A percentile compares a stretch with the other conserved stretches of the same genome.
phyloP scores from a whole-genome alignment of 768 basidiomycete species.

The Amanita muscaria region DNA sequence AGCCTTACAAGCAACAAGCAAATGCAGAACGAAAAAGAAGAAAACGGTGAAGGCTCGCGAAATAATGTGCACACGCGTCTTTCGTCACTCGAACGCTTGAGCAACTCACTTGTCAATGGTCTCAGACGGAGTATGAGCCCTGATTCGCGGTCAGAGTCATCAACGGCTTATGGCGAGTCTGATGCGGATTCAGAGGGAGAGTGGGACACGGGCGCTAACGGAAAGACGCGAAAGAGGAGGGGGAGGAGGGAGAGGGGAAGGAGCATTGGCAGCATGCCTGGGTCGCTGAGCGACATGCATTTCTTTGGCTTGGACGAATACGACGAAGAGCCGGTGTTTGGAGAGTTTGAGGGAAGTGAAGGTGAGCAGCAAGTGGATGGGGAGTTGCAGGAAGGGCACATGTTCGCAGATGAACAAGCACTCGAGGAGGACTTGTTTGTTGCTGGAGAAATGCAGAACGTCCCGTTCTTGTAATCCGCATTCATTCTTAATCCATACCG shows the following conservation, averaged over 20 bases:
- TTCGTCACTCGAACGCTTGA: constrained; percentile 68
- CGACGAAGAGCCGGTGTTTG: constrained; percentile 12
- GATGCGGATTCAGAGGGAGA: constrained; percentile 46
- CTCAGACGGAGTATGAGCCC: constrained; percentile 42
- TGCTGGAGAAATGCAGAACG: constrained; percentile 24
- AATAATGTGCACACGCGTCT: constrained; percentile 47
- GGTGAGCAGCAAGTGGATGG: neutral
- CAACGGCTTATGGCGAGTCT: constrained; percentile 35
- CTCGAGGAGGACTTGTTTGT: constrained; percentile 22
- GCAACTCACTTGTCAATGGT: constrained; percentile 42
- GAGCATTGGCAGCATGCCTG: constrained; percentile 83
- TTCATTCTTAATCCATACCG: too few relatives aligned
- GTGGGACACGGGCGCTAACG: constrained; percentile 29
- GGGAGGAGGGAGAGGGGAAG: constrained; percentile 36
- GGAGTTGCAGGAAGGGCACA: neutral
- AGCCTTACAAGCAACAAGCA: constrained; percentile 43
- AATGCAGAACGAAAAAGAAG: constrained; percentile 7
- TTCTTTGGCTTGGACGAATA: constrained; percentile 42
- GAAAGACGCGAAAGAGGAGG: constrained; percentile 20
- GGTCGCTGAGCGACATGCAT: constrained; percentile 59
- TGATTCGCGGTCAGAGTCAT: constrained; percentile 45
- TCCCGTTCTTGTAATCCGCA: constrained; percentile 22
- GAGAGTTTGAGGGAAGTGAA: neutral
- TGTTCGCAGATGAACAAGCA: constrained; percentile 1
- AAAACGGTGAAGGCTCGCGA: constrained; percentile 16